Evolutionary conservation across 2,329 filamentous ascomycete species (phyloP).

Genomic region (Fusarium keratoplasticum): DNA sequence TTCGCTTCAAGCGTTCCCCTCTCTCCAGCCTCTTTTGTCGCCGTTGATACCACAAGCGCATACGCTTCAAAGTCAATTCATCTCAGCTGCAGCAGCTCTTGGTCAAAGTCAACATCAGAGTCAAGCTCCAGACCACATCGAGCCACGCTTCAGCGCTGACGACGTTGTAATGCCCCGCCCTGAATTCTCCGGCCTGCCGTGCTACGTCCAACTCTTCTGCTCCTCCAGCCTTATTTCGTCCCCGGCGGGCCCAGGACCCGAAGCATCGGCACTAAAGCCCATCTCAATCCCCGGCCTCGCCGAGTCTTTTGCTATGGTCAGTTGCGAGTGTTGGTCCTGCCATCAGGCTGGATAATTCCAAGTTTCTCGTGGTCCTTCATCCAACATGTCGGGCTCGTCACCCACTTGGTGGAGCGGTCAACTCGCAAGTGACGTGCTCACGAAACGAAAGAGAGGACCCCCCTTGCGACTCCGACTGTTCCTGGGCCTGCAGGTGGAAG

Average conservation of each 20-base stretch:
- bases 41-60: background rate
- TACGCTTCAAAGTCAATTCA: conserved; percentile 6
- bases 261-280: conserved; percentile 16
- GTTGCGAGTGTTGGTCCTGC: background rate
- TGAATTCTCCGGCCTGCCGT: conserved; percentile 30
- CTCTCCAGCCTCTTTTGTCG: conserved; percentile 8
- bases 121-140: background rate
- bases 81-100: background rate
- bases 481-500: background rate
- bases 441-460: conserved; percentile 24
- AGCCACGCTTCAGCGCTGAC: conserved; percentile 1
- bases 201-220: conserved; percentile 3
- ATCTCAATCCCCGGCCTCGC: conserved; percentile 27
- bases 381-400: background rate
- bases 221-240: conserved; percentile 21
- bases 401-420: conserved; percentile 4
- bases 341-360: background rate
- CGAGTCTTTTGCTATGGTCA: conserved; percentile 18
- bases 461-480: conserved; percentile 4
- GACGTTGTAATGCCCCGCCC: conserved; percentile 20
- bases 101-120: background rate
- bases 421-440: conserved; percentile 19
- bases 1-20: conserved; percentile 16
- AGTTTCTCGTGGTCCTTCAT: background rate
- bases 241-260: background rate